Percentiles rank a stretch among this genome's conserved stretches.
Conservation (phyloP, 1,284 basidiomycete genomes). For the Coriolopsis trogii region DNA sequence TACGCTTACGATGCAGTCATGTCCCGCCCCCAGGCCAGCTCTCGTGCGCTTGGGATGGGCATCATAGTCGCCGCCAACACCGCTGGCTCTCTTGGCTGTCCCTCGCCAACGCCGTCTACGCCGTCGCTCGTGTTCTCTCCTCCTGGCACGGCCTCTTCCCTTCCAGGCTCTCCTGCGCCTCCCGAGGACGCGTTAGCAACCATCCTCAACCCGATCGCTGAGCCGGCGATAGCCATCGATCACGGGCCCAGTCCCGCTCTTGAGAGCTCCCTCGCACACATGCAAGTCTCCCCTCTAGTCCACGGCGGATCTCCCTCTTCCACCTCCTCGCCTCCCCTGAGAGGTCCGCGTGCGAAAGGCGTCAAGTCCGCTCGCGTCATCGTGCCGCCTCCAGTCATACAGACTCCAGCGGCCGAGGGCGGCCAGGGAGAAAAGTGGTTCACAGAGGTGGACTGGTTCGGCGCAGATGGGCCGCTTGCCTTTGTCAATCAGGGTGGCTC, state of each 20-base stretch:
- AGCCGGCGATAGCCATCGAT: neutral
- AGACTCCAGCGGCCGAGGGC: too few species aligned
- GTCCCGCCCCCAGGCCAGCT: too few species aligned
- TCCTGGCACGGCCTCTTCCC: neutral
- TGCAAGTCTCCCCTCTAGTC: slow-evolving; percentile 11
- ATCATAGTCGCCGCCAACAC: slow-evolving; percentile 11
- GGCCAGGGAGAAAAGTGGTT: slow-evolving; percentile 10
- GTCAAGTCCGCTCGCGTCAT: too few species aligned
- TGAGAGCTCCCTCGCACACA: slow-evolving; percentile 1
- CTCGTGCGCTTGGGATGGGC: slow-evolving; percentile 7
- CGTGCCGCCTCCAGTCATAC: too few species aligned
- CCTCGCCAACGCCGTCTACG: slow-evolving; percentile 5
- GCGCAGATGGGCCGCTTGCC: slow-evolving; percentile 10
- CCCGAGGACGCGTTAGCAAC: slow-evolving; percentile 14
- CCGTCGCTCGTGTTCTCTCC: slow-evolving; percentile 4
- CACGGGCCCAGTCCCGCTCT: neutral
- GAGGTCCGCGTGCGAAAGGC: too few species aligned
- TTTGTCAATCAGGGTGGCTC: too few species aligned
- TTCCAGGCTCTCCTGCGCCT: slow-evolving; percentile 2
- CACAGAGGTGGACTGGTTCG: slow-evolving; percentile 17
- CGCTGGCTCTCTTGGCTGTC: slow-evolving; percentile 7
- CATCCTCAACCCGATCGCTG: neutral
- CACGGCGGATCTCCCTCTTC: neutral
- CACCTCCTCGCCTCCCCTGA: neutral
- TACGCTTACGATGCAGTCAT: too few species aligned